These are phyloP conservation scores for Pseudocercospora musae DNA, from an alignment of 2,329 filamentous ascomycete species.

Conservation along the genomic window DNA sequence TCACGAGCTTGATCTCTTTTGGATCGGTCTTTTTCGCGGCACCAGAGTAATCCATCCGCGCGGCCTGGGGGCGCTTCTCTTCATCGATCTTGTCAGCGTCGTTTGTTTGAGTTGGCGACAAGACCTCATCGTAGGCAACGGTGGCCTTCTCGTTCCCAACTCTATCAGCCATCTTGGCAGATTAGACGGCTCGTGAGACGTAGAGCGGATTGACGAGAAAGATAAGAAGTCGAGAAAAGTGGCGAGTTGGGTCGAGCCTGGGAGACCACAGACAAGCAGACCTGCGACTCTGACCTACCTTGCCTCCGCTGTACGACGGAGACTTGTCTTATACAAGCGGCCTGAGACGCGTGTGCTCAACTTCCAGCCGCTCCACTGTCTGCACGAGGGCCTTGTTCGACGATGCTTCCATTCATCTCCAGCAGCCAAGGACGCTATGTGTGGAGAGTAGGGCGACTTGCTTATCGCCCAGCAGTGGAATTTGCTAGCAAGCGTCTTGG, in stretches of 20 bases:
- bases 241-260: not conserved
- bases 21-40: conserved; percentile 35
- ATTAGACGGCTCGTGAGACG: not conserved
- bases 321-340: conserved; percentile 7
- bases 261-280: conserved; percentile 1
- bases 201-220: conserved; percentile 1
- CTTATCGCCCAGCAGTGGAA: conserved; percentile 12
- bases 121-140: conserved; percentile 12
- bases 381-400: conserved; percentile 7
- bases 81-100: conserved; percentile 8
- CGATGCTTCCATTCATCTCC: conserved; percentile 1
- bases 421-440: conserved; percentile 13
- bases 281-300: conserved; percentile 1
- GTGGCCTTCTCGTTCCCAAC: conserved; percentile 12
- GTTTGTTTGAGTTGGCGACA: conserved; percentile 15
- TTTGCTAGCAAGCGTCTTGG: conserved; percentile 12
- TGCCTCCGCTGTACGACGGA: conserved; percentile 9
- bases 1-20: conserved; percentile 30
- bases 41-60: conserved; percentile 29
- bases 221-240: not conserved
- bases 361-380: conserved; percentile 10
- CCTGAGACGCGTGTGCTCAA: conserved; percentile 6
- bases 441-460: conserved; percentile 5
- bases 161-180: conserved; percentile 16
- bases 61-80: conserved; percentile 1